Percentiles rank a stretch among this genome's conserved stretches.
phyloP scores from a whole-genome alignment of 306 rosid species.

The Luffa acutangula region DNA sequence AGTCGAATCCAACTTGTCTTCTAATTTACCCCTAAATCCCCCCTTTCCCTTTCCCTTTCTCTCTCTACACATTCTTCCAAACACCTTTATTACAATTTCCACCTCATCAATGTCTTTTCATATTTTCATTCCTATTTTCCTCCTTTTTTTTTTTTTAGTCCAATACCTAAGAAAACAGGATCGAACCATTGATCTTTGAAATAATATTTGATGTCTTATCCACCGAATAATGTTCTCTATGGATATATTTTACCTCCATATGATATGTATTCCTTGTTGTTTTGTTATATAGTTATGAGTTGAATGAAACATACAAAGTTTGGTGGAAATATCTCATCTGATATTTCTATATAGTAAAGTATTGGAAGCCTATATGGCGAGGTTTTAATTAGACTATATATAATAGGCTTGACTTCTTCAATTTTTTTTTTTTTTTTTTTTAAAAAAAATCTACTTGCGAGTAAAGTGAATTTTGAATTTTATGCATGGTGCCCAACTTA shows the following conservation, averaged over 20 bases:
- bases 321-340: background rate
- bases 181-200: too few species aligned
- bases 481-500: background rate
- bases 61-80: constrained; percentile 1
- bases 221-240: too few species aligned
- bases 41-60: constrained; percentile 17
- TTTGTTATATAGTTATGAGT: too few species aligned
- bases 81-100: background rate
- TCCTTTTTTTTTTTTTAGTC: too few species aligned
- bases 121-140: background rate
- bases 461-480: background rate
- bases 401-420: background rate
- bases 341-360: background rate
- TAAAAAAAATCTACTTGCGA: background rate
- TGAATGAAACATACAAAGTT: too few species aligned
- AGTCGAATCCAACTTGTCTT: constrained; percentile 31
- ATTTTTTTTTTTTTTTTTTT: too few species aligned
- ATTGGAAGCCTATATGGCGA: background rate
- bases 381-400: background rate
- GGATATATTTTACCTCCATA: background rate
- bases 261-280: too few species aligned
- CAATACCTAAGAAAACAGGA: too few species aligned
- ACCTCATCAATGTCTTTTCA: background rate
- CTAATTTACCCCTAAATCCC: background rate
- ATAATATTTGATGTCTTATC: too few species aligned